phyloP scores from a whole-genome alignment of 495 filamentous ascomycete genomes.

The Talaromyces adpressus region DNA sequence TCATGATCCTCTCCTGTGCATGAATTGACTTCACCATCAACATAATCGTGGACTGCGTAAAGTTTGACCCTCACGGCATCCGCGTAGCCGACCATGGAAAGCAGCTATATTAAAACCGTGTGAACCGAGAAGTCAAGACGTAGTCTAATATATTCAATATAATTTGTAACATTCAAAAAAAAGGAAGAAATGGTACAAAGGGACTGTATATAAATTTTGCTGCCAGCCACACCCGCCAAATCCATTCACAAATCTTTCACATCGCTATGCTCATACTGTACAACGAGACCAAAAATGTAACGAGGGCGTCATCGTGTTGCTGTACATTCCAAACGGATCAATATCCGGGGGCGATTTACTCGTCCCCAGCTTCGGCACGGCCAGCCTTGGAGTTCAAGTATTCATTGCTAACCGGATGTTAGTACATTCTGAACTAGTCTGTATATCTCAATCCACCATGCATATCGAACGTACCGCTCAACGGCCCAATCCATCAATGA shows the following conservation, averaged over 20 bases:
- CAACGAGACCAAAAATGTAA: slow-evolving; percentile 1
- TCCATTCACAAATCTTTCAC: background rate
- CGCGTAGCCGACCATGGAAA: background rate
- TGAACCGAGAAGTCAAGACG: background rate
- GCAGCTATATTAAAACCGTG: background rate
- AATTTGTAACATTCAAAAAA: background rate
- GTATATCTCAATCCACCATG: background rate
- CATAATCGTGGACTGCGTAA: background rate
- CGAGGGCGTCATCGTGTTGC: background rate
- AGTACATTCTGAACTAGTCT: background rate
- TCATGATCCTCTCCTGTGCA: background rate
- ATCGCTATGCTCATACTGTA: slow-evolving; percentile 6
- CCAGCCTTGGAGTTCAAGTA: slow-evolving; percentile 89
- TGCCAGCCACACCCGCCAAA: background rate
- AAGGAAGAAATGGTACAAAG: slow-evolving; percentile 1
- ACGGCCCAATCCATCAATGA: slow-evolving; percentile 77
- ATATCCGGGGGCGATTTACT: slow-evolving; percentile 23
- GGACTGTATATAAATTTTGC: background rate
- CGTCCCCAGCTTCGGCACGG: slow-evolving; percentile 40
- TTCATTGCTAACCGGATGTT: slow-evolving; percentile 59
- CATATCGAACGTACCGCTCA: slow-evolving; percentile 54
- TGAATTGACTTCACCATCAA: background rate
- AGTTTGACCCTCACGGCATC: background rate
- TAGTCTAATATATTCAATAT: background rate
- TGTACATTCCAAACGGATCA: background rate